These are phyloP conservation scores for Pleurotus platypus DNA, from an alignment of 768 basidiomycete genomes.

Conservation along the genomic window DNA sequence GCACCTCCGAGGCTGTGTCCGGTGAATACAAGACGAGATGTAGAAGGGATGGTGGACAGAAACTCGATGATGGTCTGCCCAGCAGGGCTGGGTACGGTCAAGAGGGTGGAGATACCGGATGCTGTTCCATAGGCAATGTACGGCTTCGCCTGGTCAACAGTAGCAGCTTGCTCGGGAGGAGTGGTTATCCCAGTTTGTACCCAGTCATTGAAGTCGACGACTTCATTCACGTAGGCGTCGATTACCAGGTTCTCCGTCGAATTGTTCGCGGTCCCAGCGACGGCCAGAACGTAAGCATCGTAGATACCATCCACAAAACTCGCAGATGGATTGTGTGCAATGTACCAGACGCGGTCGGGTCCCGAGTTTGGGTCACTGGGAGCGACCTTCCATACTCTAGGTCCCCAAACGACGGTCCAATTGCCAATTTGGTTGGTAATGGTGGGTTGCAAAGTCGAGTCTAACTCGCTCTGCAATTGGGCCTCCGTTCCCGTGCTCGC, in stretches of 20 bases:
- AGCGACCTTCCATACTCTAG: not conserved
- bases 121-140: not conserved
- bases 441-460: not conserved
- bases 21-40: constrained; percentile 4
- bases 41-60: not conserved
- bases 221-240: not conserved
- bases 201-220: not conserved
- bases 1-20: constrained; percentile 7
- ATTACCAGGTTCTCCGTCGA: not conserved
- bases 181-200: not conserved
- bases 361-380: not conserved
- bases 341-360: not conserved
- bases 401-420: constrained; percentile 4
- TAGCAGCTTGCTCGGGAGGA: too few relatives aligned
- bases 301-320: not conserved
- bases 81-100: not conserved
- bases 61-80: not conserved
- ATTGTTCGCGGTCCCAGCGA: not conserved
- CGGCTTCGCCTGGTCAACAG: not conserved
- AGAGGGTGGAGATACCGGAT: not conserved
- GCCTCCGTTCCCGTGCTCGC: not conserved
- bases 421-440: not conserved
- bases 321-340: constrained; percentile 3
- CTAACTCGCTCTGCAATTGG: not conserved
- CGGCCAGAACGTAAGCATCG: constrained; percentile 3